These are phyloP conservation scores for Daldinia childiae DNA, from an alignment of 495 filamentous ascomycete genomes.

Conservation along the genomic window DNA sequence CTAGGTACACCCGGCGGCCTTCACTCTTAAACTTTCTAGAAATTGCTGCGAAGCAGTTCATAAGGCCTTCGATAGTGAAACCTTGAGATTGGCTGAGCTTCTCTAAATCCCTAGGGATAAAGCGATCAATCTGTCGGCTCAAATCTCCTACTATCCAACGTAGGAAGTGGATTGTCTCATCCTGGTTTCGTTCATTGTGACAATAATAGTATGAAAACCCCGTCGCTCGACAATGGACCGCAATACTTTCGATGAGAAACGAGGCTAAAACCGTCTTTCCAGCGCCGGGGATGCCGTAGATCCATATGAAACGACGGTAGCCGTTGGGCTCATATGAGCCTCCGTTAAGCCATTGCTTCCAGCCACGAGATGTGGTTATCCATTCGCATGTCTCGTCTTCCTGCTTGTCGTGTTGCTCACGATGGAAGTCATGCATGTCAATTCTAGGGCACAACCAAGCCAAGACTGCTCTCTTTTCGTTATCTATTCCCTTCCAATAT, in stretches of 20 bases:
- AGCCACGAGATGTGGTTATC: conserved; percentile 23
- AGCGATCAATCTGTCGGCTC: conserved; percentile 39
- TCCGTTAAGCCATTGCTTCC: conserved; percentile 29
- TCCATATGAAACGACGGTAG: conserved; percentile 46
- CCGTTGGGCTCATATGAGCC: conserved; percentile 8
- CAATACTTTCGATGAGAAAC: conserved; percentile 43
- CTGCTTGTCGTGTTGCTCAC: conserved; percentile 31
- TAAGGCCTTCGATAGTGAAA: conserved; percentile 21
- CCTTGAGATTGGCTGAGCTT: neutral
- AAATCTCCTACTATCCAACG: conserved; percentile 45
- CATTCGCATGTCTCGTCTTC: conserved; percentile 42
- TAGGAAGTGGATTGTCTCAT: conserved; percentile 46
- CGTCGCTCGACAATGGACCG: conserved; percentile 24
- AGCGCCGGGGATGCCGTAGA: conserved; percentile 55
- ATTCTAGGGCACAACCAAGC: conserved; percentile 30
- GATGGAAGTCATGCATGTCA: conserved; percentile 39
- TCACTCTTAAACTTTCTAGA: conserved; percentile 5
- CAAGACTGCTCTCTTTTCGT: conserved; percentile 20
- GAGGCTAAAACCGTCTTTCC: conserved; percentile 55
- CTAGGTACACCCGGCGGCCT: conserved; percentile 22
- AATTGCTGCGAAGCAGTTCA: conserved; percentile 25
- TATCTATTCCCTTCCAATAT: neutral
- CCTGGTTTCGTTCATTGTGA: conserved; percentile 47
- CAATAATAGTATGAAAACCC: conserved; percentile 54
- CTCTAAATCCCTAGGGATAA: conserved; percentile 29